Percentiles rank a stretch among this genome's conserved stretches.
Conservation (phyloP, 163 green algal genomes). For the Trebouxia gelatinosa region DNA sequence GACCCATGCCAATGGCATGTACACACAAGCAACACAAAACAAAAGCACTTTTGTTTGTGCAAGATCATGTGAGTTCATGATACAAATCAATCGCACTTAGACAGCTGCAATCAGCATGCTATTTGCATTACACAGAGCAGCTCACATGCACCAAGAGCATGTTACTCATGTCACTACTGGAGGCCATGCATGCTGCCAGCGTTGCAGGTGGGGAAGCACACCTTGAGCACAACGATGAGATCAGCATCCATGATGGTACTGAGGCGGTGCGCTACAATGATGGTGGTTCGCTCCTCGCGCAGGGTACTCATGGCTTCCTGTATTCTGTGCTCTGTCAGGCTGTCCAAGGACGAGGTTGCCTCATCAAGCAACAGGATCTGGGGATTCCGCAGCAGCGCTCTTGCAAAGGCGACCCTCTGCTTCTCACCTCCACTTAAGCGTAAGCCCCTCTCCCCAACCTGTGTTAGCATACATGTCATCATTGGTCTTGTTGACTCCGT, state of each 20-base stretch:
- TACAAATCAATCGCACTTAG: not conserved
- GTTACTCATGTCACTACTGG: not conserved
- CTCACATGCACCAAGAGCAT: not conserved
- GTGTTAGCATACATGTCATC: too few species aligned
- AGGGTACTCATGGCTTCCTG: conserved; percentile 35
- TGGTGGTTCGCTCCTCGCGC: conserved; percentile 65
- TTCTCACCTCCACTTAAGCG: conserved; percentile 96
- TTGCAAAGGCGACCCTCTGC: conserved; percentile 87
- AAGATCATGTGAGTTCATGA: too few species aligned
- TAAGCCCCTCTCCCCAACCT: conserved; percentile 86
- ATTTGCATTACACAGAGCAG: not conserved
- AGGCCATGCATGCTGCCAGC: not conserved
- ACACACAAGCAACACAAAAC: too few species aligned
- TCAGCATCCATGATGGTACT: conserved; percentile 88
- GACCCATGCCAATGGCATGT: too few species aligned
- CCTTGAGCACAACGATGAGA: conserved; percentile 81
- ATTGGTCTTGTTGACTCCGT: too few species aligned
- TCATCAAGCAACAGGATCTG: conserved; percentile 65
- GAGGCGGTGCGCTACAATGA: conserved; percentile 94
- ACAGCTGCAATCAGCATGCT: not conserved
- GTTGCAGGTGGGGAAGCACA: conserved; percentile 2
- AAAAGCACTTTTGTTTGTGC: too few species aligned
- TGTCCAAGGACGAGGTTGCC: conserved; percentile 89
- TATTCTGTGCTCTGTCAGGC: conserved; percentile 80
- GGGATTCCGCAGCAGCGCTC: conserved; percentile 64